Evolutionary conservation across 2,329 filamentous ascomycete genomes (phyloP), one percentile per base, ranked within the genome.

Genomic region (Fusarium sp.): DNA sequence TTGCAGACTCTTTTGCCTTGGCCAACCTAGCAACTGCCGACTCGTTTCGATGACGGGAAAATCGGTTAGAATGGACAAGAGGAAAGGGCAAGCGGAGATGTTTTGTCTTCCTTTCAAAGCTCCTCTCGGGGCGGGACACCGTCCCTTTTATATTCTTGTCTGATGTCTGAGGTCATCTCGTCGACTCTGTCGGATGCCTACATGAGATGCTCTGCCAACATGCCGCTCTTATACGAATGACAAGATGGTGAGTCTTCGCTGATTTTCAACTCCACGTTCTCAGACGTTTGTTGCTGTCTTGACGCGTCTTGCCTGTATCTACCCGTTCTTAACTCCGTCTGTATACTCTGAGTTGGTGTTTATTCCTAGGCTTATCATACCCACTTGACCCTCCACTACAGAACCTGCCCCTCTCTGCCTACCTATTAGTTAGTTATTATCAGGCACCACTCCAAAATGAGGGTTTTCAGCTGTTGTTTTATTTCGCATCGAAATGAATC

Each of bases 131-230:
- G 69, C 56, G 69, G 71, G 62, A 33, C 45, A 59, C 48, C 29
- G 66, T 67, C 65, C 71, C 54, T 74, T 74, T 71, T 74, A 74
- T 74, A 74, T 58, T 63, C 61, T 71, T 41, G 27, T 36, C 53
- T 42, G 45, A 60, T 35, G 60, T 52, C 71, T 63, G 71, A 73
- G 67, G 67, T 58, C 69, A 50, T 71, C 60, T 55, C 18, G 27
- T 50, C 42, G 57, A 53, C 43, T 43, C 43, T 29, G 37, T 39
- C 45, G 50, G 35, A 36, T 47, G 48, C 51, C 35, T 54, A 37
- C 42, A 52, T 31, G 20, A 53, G 42, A 40, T 51, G 33, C 50
- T 49, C 56, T 49, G 35, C 15, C n/a, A 45, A 37, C 42, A 20
- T 18, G 25, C 23, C 43, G 45, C 43, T 50, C 45, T 60, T 21